Base-by-base conservation (phyloP, 176 grass and related monocot genomes). In the Otatea glauca region DNA sequence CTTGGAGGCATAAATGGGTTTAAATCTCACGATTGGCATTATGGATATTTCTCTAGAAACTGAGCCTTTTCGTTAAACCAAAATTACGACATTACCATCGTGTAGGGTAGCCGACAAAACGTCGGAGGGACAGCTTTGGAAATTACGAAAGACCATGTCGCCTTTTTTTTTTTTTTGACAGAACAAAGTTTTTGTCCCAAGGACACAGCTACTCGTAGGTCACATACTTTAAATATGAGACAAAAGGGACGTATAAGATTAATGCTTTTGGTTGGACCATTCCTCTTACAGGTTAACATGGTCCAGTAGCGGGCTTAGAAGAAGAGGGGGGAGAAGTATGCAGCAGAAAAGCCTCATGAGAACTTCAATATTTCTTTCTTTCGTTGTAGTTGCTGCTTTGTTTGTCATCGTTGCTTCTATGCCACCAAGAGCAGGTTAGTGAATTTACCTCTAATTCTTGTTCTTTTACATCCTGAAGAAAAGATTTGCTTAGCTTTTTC, bases 401-500 rank as follows among this genome's bases (percentile, higher is more conserved):
- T 25, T 75, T 53, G 66, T 79, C 47, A 48, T 12, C 68, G 12
- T 48, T 68, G 59, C 72, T 83, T 60, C 5, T 70, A 58, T 60
- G 37, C 84, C 80, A 69, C 65, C 78, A 27, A 56, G 0, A 88
- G 81, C 45, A 74, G 89, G 89, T 94, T 79, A 89, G 72, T 39
- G 51, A 79, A 65, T 32, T 70, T 39, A 15, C 50, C 32, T 70
- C 58, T 60, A 16, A 47, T 17, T 7, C 81, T 51, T 41, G 16
- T 20, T 72, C 50, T 5, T 25, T 20, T 32, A 41, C 39, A 67
- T 89, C 45, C 16, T 74, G 7, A 37, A 48, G 15, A 11, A 45
- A 74, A 56, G 8, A 27, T 20, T 64, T 66, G 37, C 23, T 34
- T 53, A 55, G 25, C 42, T 42, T 63, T 20, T 53, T 59, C 25